Conservation (phyloP, 225 moss, liverwort and hornwort genomes). For the Straminergon stramineum region DNA sequence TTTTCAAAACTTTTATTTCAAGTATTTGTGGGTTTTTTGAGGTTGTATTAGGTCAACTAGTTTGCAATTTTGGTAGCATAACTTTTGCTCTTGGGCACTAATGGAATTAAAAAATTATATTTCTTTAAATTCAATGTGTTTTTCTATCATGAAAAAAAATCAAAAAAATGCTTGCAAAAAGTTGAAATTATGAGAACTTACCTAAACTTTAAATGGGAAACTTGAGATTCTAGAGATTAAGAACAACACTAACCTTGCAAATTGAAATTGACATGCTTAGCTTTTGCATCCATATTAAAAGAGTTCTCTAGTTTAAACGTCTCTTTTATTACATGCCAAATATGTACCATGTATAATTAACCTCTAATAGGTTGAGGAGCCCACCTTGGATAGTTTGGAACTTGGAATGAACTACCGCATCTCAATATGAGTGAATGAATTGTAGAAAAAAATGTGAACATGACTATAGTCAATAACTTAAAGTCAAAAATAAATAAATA, state of each 20-base stretch:
- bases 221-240: background rate
- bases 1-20: background rate
- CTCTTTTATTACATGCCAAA: background rate
- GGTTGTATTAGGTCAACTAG: fast-evolving
- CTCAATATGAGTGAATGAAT: background rate
- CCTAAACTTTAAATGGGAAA: fast-evolving
- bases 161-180: background rate
- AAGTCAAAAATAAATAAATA: background rate
- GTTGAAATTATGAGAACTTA: background rate
- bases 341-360: background rate
- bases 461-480: fast-evolving
- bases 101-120: background rate
- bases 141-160: background rate
- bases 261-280: background rate
- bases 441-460: too few species aligned
- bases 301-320: background rate
- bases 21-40: background rate
- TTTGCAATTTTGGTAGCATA: background rate
- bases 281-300: background rate
- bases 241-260: fast-evolving
- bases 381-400: background rate
- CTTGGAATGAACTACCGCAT: fast-evolving
- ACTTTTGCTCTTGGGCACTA: too few species aligned
- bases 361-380: fast-evolving
- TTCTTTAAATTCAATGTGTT: fast-evolving